Conservation (phyloP, 352 stramenopile genomes). For the Aphanomyces astaci region DNA sequence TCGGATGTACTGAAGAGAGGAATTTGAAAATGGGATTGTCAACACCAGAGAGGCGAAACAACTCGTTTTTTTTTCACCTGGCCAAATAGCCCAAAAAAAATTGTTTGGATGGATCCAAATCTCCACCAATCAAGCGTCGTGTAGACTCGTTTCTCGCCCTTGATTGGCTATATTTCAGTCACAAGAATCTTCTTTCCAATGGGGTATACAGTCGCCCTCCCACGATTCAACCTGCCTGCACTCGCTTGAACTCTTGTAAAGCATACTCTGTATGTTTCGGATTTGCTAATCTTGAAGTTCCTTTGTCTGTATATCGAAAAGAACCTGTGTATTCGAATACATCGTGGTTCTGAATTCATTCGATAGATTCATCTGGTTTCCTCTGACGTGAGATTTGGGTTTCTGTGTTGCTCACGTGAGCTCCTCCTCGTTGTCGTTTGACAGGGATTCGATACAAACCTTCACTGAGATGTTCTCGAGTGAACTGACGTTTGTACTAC, state of each 20-base stretch:
- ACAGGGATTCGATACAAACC: too few relatives aligned
- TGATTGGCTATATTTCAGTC: constrained; percentile 18
- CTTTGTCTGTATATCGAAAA: not conserved
- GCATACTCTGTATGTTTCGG: not conserved
- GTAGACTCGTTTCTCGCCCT: not conserved
- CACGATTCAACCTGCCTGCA: not conserved
- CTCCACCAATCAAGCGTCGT: constrained; percentile 11
- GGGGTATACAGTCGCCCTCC: not conserved
- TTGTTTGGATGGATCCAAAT: constrained; percentile 5
- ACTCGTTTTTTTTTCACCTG: constrained; percentile 6
- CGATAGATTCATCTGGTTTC: not conserved
- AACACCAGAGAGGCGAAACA: not conserved
- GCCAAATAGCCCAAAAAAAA: too few relatives aligned
- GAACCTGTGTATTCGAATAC: not conserved
- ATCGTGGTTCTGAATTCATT: not conserved
- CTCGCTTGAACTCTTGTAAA: not conserved
- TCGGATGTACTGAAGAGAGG: not conserved
- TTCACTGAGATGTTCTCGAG: too few relatives aligned
- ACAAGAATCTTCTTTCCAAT: constrained; percentile 24
- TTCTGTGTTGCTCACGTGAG: not conserved
- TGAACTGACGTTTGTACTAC: too few relatives aligned
- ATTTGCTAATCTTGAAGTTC: not conserved
- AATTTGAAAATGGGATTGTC: constrained; percentile 18
- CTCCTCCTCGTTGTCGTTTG: too few relatives aligned
- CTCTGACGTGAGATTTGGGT: not conserved